Evolutionary conservation across 768 basidiomycete genomes (phyloP), one percentile per base, ranked within the genome.

Genomic region (Tulasnella sp.): DNA sequence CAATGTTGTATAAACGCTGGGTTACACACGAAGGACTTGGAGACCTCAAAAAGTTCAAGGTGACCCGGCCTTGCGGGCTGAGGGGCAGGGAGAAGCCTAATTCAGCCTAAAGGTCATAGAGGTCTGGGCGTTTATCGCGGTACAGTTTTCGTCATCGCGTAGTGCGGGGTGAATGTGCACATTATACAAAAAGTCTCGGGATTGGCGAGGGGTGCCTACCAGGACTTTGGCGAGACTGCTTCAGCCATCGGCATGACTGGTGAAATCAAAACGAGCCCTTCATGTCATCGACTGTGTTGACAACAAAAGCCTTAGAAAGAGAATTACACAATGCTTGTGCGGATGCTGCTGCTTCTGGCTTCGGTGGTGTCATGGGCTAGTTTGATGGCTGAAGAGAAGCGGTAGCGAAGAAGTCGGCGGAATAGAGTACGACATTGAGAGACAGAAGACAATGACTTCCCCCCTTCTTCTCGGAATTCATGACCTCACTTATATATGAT

Each of bases 131-230:
- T 46, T 50, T n/a, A 59, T 46, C 46, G 48, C 49, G 11, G 57
- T 27, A 31, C 57, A 59, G 38, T 59, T 27, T 24, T 46, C 30
- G 19, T 59, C 57, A 5, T 48, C 19, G 19, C 49, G 4, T 25
- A 44, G 43, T 15, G 48, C 49, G 49, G 57, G 57, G 38, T 59
- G 49, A 30, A 46, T 59, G 22, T 59, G 57, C 25, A 59, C 17
- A 42, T 59, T 44, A 38, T 59, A 59, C 17, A 29, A 30, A 59
- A 19, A 42, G 54, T 5, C 54, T 42, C 46, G 21, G 46, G 46
- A 29, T 59, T 19, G 17, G 8, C 19, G 48, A 43, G 8, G 30
- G 49, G 49, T 42, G 9, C 31, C 3, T 4, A 50, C 57, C 48
- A 38, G 29, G 29, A 59, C 27, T 31, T 59, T 59, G 46, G 38